phyloP scores from a whole-genome alignment of 169 alveolate species.

The Cryptosporidium parvum region DNA sequence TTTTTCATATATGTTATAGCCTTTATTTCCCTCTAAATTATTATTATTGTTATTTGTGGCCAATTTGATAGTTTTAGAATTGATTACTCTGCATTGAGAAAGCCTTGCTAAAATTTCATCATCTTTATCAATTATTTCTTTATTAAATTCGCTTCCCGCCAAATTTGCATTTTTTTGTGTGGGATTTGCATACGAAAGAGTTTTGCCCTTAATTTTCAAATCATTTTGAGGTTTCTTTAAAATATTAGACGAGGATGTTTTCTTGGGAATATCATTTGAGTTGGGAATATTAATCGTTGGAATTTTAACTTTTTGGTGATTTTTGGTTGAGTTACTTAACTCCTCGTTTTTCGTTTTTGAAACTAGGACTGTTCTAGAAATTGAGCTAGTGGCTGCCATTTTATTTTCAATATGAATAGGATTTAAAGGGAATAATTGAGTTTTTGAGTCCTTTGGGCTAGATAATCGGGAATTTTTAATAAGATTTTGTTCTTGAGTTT shows the following conservation, averaged over 20 bases:
- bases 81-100: conserved; percentile 72
- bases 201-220: not conserved
- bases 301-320: not conserved
- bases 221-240: conserved; percentile 1
- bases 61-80: conserved; percentile 36
- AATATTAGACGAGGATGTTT: not conserved
- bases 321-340: not conserved
- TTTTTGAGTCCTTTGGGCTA: not conserved
- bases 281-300: conserved; percentile 13
- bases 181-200: not conserved
- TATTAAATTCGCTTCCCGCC: not conserved
- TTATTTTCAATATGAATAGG: not conserved
- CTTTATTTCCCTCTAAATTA: not conserved
- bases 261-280: not conserved
- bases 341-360: not conserved
- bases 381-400: not conserved
- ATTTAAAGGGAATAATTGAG: not conserved
- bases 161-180: not conserved
- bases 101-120: conserved; percentile 56
- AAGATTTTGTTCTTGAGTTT: not conserved
- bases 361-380: not conserved
- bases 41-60: conserved; percentile 5
- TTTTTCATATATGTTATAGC: not conserved
- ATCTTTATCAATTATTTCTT: not conserved
- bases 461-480: not conserved